Evolutionary conservation across 768 basidiomycete genomes (phyloP).

Genomic region (Termitomyces eurrhizus): DNA sequence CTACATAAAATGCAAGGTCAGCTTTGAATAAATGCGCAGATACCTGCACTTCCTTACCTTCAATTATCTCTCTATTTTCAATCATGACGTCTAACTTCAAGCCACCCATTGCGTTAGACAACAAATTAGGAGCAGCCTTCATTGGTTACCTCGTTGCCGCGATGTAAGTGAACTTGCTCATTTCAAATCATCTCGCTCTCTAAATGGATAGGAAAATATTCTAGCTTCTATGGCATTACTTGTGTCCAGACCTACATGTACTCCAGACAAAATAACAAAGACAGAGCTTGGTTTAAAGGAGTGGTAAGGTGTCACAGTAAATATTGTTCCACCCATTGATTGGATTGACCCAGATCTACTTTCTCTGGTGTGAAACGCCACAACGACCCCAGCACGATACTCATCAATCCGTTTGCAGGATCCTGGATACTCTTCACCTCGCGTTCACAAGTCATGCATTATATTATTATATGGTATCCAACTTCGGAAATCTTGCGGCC

Average conservation of each 20-base stretch:
- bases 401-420: not conserved
- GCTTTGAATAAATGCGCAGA: not conserved
- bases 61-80: not conserved
- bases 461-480: slow-evolving; percentile 14
- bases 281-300: slow-evolving; percentile 7
- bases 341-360: slow-evolving; percentile 5
- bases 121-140: not conserved
- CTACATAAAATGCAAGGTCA: not conserved
- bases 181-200: no score
- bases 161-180: not conserved
- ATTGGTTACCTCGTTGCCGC: slow-evolving; percentile 1
- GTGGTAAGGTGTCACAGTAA: slow-evolving; percentile 5
- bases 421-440: slow-evolving; percentile 16
- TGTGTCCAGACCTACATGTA: slow-evolving; percentile 16
- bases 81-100: not conserved
- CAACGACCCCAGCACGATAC: not conserved
- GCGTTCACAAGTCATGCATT: slow-evolving; percentile 12
- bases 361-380: slow-evolving; percentile 10
- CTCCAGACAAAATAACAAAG: slow-evolving; percentile 5
- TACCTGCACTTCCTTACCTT: not conserved
- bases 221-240: slow-evolving; percentile 26
- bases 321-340: not conserved
- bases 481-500: slow-evolving; percentile 11
- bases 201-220: not conserved
- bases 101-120: not conserved